Conservation (phyloP, 169 alveolate species). For the Amoebophrya sp. region DNA sequence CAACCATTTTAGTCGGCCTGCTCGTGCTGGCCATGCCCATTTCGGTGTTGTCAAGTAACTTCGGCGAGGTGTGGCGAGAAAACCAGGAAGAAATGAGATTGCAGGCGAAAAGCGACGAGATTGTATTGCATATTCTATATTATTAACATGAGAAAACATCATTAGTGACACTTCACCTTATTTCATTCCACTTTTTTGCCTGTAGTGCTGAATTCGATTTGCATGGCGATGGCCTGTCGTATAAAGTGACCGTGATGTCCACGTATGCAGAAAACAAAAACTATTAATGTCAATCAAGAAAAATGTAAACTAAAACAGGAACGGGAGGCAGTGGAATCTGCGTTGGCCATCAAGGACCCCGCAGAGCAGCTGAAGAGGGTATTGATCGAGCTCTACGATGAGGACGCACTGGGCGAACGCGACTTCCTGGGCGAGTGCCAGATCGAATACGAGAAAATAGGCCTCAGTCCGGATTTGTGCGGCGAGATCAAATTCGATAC, state of each 20-base stretch:
- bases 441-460: neutral
- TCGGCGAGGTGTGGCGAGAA: neutral
- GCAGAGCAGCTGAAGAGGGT: neutral
- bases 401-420: neutral
- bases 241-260: too few relatives aligned
- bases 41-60: neutral
- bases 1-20: neutral
- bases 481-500: neutral
- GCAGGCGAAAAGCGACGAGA: neutral
- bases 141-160: too few relatives aligned
- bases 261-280: too few relatives aligned
- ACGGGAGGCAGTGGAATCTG: neutral
- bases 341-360: neutral
- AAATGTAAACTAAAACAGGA: too few relatives aligned
- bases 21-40: neutral
- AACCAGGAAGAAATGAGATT: neutral
- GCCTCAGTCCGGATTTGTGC: neutral
- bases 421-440: neutral
- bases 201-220: too few relatives aligned
- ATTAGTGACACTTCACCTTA: too few relatives aligned
- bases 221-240: too few relatives aligned
- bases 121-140: too few relatives aligned
- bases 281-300: too few relatives aligned
- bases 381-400: neutral
- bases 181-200: too few relatives aligned